A percentile compares a stretch with the other conserved stretches of the same genome.
phyloP scores from a whole-genome alignment of 73 alveolate genomes.

The Paramecium octaurelia region DNA sequence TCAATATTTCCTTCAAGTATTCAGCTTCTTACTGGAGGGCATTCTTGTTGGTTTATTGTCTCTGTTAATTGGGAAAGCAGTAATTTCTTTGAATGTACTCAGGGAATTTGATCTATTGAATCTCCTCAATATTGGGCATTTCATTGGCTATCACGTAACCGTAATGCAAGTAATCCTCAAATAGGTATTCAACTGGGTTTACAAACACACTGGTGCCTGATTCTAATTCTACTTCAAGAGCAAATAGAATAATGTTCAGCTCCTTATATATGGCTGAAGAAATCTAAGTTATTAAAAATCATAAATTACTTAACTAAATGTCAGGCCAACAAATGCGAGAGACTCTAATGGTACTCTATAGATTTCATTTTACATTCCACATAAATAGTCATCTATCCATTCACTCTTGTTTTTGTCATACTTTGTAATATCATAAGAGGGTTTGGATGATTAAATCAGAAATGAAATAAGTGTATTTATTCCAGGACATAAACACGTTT shows the following conservation, averaged over 20 bases:
- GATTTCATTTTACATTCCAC: constrained; percentile 77
- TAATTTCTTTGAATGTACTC: not conserved
- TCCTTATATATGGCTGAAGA: constrained; percentile 53
- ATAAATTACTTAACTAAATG: constrained; percentile 67
- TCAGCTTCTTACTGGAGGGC: constrained; percentile 34
- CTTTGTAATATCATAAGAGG: constrained; percentile 62
- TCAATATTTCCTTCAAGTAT: not conserved
- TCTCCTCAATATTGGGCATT: constrained; percentile 84
- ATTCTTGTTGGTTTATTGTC: not conserved
- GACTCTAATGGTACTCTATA: constrained; percentile 75
- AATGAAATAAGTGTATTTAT: constrained; percentile 91
- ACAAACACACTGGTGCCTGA: constrained; percentile 87
- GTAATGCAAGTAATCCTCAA: constrained; percentile 84
- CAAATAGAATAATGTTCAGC: constrained; percentile 76
- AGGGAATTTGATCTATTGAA: constrained; percentile 50
- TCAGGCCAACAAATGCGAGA: constrained; percentile 68
- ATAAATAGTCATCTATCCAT: constrained; percentile 72
- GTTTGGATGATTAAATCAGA: constrained; percentile 83
- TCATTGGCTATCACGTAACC: constrained; percentile 88
- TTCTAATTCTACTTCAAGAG: constrained; percentile 76
- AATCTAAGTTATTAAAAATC: not conserved
- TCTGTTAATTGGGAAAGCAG: constrained; percentile 46
- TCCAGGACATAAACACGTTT: constrained; percentile 95
- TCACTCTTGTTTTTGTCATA: not conserved
- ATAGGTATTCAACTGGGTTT: constrained; percentile 89